Base-by-base conservation (phyloP, 352 stramenopile genomes). In the Phytophthora quininea region DNA sequence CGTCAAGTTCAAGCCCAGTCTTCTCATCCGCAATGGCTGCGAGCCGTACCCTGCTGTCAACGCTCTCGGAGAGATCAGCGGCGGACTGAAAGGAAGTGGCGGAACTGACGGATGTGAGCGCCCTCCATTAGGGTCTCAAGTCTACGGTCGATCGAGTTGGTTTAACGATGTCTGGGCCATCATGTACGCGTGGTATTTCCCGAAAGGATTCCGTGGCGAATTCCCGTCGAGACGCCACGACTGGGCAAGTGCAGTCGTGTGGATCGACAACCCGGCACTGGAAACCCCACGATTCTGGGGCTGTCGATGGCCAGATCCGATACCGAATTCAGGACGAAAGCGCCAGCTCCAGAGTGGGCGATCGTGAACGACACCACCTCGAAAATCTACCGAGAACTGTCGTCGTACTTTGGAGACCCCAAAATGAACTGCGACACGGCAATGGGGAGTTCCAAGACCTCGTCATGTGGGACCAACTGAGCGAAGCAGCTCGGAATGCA, bases 151-250 rank as follows among this genome's bases (percentile, higher is more conserved):
- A 49, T 12, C 56, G 24, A 27, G 32, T 9, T 66, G 50, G 56
- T 66, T 60, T 49, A 69, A 69, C 1, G 57, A 15, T 5, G 61
- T 50, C 4, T 58, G 45, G 14, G 61, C 61, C 48, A 68, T 68
- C 37, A 24, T 63, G 61, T 69, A 69, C 9, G 49, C 55, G 8
- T 70, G 62, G 55, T 65, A 65, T 47, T 70, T 64, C 27, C 62
- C 62, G 5, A 70, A 70, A 42, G 55, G 48, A 1, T 70, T 65
- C 40, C 65, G 47, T 48, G 33, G 38, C 3, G 45, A 56, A 8
- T 38, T 55, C 19, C 3, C 62, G 9, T 54, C 40, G 0, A 24
- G 61, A 40, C 40, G 61, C 24, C 62, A 70, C 32, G 62, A 70
- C 29, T 70, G 62, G 62, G 49, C 48, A 3, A 65, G 27, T 42